Percentiles rank a stretch among this genome's conserved stretches.
Conservation (phyloP, 495 filamentous ascomycete species). For the Daldinia vernicosa region DNA sequence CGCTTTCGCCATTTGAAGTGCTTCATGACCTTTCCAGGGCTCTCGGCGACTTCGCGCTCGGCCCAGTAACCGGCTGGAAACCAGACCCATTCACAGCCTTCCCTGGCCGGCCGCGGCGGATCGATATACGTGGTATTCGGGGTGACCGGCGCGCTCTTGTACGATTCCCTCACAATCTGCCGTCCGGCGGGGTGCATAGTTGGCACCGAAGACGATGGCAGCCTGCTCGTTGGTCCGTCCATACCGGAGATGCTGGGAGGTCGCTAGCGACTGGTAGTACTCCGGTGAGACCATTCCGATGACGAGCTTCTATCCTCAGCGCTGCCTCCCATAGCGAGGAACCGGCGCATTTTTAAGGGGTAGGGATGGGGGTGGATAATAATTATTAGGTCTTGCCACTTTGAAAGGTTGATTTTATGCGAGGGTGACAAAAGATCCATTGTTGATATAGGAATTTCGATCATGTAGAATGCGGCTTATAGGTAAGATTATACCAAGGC, state of each 20-base stretch:
- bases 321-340: slow-evolving; percentile 23
- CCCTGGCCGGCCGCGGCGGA: slow-evolving; percentile 58
- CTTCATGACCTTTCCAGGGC: slow-evolving; percentile 44
- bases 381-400: slow-evolving; percentile 6
- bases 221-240: slow-evolving; percentile 40
- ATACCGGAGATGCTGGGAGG: slow-evolving; percentile 40
- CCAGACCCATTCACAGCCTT: slow-evolving; percentile 65
- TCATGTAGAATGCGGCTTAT: slow-evolving; percentile 16
- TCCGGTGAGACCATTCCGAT: slow-evolving; percentile 32
- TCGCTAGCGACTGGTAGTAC: slow-evolving; percentile 28
- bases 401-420: slow-evolving; percentile 4
- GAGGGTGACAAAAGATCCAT: slow-evolving; percentile 29
- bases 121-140: slow-evolving; percentile 45
- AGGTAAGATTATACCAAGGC: slow-evolving; percentile 24
- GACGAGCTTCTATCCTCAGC: slow-evolving; percentile 33
- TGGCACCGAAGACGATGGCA: slow-evolving; percentile 30
- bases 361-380: not conserved
- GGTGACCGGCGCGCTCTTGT: slow-evolving; percentile 20
- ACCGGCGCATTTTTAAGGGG: not conserved
- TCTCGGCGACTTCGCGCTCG: slow-evolving; percentile 53
- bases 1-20: slow-evolving; percentile 51
- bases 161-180: slow-evolving; percentile 20
- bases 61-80: slow-evolving; percentile 65
- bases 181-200: slow-evolving; percentile 11
- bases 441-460: slow-evolving; percentile 16